These are phyloP conservation scores for Syzygium grande DNA, from an alignment of 345 rosid species.

Conservation along the genomic window DNA sequence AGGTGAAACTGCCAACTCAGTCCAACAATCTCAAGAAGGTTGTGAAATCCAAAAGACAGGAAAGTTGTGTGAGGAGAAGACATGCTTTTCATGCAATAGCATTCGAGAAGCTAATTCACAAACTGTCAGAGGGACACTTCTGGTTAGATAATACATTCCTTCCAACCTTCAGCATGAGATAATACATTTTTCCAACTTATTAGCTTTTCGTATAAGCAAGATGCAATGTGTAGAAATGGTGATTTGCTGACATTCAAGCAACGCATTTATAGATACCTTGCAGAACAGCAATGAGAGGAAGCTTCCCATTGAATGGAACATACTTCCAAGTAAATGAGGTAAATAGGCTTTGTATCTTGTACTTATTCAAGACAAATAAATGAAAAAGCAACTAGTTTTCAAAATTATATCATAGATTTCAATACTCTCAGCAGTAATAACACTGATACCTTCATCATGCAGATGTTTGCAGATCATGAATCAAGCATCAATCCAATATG, in stretches of 20 bases:
- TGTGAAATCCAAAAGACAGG: slow-evolving; percentile 45
- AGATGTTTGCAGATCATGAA: slow-evolving; percentile 85
- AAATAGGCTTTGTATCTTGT: background rate
- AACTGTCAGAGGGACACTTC: slow-evolving; percentile 74
- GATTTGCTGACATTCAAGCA: slow-evolving; percentile 8
- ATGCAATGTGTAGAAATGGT: background rate
- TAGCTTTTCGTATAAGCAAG: background rate
- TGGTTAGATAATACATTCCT: slow-evolving; percentile 41
- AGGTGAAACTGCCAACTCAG: slow-evolving; percentile 88
- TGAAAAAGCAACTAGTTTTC: background rate
- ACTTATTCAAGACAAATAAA: background rate
- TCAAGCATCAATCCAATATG: slow-evolving; percentile 70
- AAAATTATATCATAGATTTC: background rate
- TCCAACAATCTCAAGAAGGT: slow-evolving; percentile 41
- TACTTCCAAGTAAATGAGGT: slow-evolving; percentile 97
- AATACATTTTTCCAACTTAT: background rate
- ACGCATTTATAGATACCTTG: slow-evolving; percentile 66
- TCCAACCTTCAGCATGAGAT: background rate
- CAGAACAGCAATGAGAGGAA: slow-evolving; percentile 94
- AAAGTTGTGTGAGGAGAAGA: slow-evolving; percentile 49
- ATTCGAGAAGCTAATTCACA: slow-evolving; percentile 63
- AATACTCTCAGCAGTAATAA: background rate
- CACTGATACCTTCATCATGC: slow-evolving; percentile 9
- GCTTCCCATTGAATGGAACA: slow-evolving; percentile 88
- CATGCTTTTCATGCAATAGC: slow-evolving; percentile 71